Conservation (phyloP, 805 yeast genomes). For the Sugiyamaella floridensis region DNA sequence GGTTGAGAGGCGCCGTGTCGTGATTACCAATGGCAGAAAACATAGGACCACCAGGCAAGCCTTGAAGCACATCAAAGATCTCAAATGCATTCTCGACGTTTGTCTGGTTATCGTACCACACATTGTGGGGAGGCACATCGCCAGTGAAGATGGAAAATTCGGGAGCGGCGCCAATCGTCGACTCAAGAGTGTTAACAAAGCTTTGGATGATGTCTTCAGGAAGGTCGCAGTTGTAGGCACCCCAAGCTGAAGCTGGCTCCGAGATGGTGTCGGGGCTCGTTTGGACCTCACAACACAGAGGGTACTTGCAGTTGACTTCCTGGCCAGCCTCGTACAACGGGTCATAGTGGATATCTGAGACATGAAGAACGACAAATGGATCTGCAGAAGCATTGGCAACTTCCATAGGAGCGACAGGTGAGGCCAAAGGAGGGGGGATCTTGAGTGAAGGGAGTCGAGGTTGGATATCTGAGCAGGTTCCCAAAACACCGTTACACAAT, state of each 20-base stretch:
- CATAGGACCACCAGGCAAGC: constrained; percentile 46
- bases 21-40: constrained; percentile 63
- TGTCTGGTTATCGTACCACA: constrained; percentile 42
- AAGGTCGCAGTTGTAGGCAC: constrained; percentile 59
- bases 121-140: constrained; percentile 66
- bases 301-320: constrained; percentile 31
- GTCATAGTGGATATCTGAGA: constrained; percentile 61
- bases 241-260: constrained; percentile 51
- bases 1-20: constrained; percentile 55
- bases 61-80: constrained; percentile 14
- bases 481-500: background rate
- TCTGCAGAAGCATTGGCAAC: background rate
- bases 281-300: constrained; percentile 4
- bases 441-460: constrained; percentile 1
- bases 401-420: background rate
- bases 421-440: background rate
- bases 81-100: constrained; percentile 43
- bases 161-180: background rate
- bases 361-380: constrained; percentile 43
- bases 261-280: constrained; percentile 33
- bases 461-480: background rate
- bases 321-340: constrained; percentile 41
- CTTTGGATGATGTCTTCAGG: constrained; percentile 47
- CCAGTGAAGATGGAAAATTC: constrained; percentile 61
- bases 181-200: constrained; percentile 7